Evolutionary conservation across 129 eudicot genomes (phyloP).

Genomic region (Artemisia tridentata): DNA sequence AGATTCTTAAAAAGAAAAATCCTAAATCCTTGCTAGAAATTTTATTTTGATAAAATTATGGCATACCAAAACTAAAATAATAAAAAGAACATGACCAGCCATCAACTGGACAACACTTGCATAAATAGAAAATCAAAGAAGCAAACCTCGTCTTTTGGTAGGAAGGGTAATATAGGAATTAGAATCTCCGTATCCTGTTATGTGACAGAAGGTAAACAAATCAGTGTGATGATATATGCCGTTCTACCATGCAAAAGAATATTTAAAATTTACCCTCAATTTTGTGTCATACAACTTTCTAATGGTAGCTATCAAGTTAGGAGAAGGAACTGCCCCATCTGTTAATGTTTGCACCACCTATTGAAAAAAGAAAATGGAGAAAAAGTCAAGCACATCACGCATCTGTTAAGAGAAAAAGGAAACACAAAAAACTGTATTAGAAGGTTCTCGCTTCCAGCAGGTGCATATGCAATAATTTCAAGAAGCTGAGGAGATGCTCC

Average conservation of each 20-base stretch:
- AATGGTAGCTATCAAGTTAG: conserved; percentile 64
- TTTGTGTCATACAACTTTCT: conserved; percentile 68
- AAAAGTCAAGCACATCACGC: background rate
- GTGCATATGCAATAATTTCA: conserved; percentile 87
- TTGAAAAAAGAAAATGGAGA: conserved; percentile 9
- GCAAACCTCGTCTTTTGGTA: conserved; percentile 82
- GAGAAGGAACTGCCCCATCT: conserved; percentile 81
- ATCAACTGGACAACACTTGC: conserved; percentile 1
- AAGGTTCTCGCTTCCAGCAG: conserved; percentile 77
- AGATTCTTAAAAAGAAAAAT: too few species aligned
- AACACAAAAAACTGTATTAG: conserved; percentile 56
- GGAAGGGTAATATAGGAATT: conserved; percentile 67
- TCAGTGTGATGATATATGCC: conserved; percentile 15
- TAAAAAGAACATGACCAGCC: background rate
- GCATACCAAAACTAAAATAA: background rate
- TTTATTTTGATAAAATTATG: too few species aligned
- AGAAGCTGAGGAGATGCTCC: conserved; percentile 86
- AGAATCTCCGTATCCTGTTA: conserved; percentile 83
- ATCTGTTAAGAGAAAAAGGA: background rate
- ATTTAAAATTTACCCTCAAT: conserved; percentile 46
- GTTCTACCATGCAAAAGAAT: conserved; percentile 4
- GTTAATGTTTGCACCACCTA: conserved; percentile 91
- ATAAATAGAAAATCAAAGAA: background rate
- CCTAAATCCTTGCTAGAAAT: too few species aligned
- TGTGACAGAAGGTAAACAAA: conserved; percentile 16